Base-by-base conservation (phyloP, 495 filamentous ascomycete genomes). In the Podospora didyma region DNA sequence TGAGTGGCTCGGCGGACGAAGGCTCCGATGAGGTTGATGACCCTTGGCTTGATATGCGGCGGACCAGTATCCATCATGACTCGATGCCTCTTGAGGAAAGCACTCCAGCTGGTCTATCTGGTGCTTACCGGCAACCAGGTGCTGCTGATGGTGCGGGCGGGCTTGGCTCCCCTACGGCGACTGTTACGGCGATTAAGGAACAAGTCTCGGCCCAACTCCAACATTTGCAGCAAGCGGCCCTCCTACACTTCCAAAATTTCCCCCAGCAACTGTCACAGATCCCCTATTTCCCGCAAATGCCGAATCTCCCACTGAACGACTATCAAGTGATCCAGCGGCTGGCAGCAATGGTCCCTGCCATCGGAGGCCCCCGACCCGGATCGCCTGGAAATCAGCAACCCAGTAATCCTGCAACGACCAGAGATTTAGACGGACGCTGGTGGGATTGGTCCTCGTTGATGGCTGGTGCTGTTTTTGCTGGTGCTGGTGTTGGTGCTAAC, bases 181-280 rank as follows among this genome's bases (percentile, higher is more conserved):
- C 86, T 23, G 81, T 90, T 69, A 75, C 84, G 26, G 88, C 87
- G 22, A 86, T 89, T 79, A 82, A 86, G 55, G 88, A 93, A 51
- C 86, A 90, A 50, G 72, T 96, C 17, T 81, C 85, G 42, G 79
- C 82, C 3, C 91, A 94, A 63, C 82, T 94, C 62, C 87, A 93
- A 51, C 86, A 91, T 37, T 78, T 92, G 58, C 90, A 93, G 61
- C 85, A 91, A 59, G 82, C 78, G 16, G 82, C 89, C 67, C 49
- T 62, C 17, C 58, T 70, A 51, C 72, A 72, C 45, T 51, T 76
- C 11, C 73, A 72, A 51, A 69, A 73, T 41, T 16, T 42, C 39
- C 39, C 39, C 39, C 39, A 42, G 5, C 39, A 42, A 16, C n/a
- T 42, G 11, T 46, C 56, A 2, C 65, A 70, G 46, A 44, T 66